Base-by-base conservation (phyloP, 768 basidiomycete species). In the Tricholoma saponaceum region DNA sequence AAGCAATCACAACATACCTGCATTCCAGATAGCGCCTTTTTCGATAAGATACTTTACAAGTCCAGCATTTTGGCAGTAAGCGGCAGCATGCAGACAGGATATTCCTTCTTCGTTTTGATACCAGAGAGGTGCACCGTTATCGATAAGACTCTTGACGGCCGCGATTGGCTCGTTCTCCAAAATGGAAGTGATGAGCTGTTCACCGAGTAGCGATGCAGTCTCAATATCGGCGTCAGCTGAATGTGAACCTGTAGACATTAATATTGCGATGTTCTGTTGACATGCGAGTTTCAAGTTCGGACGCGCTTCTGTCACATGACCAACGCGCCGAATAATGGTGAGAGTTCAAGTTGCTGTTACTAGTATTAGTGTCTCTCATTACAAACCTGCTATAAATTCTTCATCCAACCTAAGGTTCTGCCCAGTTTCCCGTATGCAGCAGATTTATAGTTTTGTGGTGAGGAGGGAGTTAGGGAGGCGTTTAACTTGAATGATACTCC, bases 21-120 rank as follows among this genome's bases (percentile, higher is more conserved):
- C 81, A 70, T 95, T 97, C 97, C 97, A 99, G 0, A 93, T 68
- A 1, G 92, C 95, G 12, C 96, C 95, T 55, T 83, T 79, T n/a
- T 85, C 78, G 25, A 99, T 77, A 32, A 98, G 76, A 5, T 80
- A 66, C 54, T 80, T 79, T 10, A 89, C 78, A 14, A 96, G 74
- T n/a, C 78, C 75, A 2, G 78, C 67, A 62, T 89, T 83, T 63
- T 88, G 85, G 47, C 81, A 70, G 62, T 89, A 93, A 1, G 86
- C 89, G 12, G 92, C 96, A 14, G 92, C 93, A 67, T 98, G 96
- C 46, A 98, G 71, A 16, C 86, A 79, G 4, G 92, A 93, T 60
- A 85, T 86, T 0, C 94, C 95, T 62, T 89, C 84, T 50, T 83
- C 82, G 67, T 89, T 89, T 71, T 97, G 93, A 67, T 88, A 94